Base-by-base conservation (phyloP, 768 basidiomycete genomes). In the Podaxis pistillaris region DNA sequence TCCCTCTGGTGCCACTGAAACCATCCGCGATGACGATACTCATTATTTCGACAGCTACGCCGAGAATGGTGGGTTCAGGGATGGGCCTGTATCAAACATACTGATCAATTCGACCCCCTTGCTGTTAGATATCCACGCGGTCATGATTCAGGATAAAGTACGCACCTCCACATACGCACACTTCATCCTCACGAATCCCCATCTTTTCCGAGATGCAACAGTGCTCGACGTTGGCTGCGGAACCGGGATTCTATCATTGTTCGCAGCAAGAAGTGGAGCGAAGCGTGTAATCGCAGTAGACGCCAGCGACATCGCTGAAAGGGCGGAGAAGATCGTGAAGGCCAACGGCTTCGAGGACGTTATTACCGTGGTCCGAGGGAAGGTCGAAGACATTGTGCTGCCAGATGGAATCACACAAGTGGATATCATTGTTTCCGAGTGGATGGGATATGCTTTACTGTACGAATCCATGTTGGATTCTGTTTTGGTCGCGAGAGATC, bases 401-500 rank as follows among this genome's bases (percentile, higher is more conserved):
- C 94, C 93, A 1, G 87, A 88, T 56, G 85, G 76, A 57, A 76
- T 89, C 54, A 78, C 83, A 9, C 79, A 92, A 57, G 96, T 98
- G 24, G 96, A 99, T 72, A 85, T 99, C 63, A 95, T 99, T 73
- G 80, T 98, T 56, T 96, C 94, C 3, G 96, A 99, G 74, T 98
- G 96, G 96, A 98, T 98, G 96, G 94, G 88, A 15, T 94, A 93
- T 69, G 89, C 88, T 0, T 78, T 94, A 24, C 82, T 98, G 22
- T 98, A 98, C 74, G 96, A 99, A 75, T 93, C 91, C 47, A 98
- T 99, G 96, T 84, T 98, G 37, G 96, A 98, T 73, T 96, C 95
- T 1, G 96, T 99, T 17, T 78, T 99, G 19, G 76, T 79, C 64
- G 96, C 96, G 0, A 83, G 96, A 17, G 94, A 98, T 73, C 83